Base-by-base conservation (phyloP, 2,329 filamentous ascomycete genomes). In the Curvularia hawaiiensis region DNA sequence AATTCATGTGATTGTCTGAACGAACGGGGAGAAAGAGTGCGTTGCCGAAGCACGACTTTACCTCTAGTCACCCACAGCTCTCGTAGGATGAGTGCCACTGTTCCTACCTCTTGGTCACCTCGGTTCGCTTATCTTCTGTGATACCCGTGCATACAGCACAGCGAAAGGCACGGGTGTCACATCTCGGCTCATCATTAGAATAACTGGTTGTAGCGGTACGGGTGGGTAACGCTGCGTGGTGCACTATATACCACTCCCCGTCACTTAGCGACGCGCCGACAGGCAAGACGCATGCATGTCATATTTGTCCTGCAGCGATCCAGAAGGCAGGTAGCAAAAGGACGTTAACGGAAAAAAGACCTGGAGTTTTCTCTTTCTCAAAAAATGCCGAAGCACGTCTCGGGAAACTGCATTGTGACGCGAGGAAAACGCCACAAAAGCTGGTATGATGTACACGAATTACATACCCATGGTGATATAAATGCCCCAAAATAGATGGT, bases 401-500 rank as follows among this genome's bases (percentile, higher is more conserved):
- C 48, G 55, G 60, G 58, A 58, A 24, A 52, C 41, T 65, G 55
- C 58, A 50, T 35, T 57, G 51, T 35, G 54, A 50, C 50, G 55
- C 54, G 35, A 47, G 60, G 14, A 8, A 38, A n/a, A 18, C 62
- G 60, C 52, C 59, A 69, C 61, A 67, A 65, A 7, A 2, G 16
- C 4, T 9, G 33, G 6, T 3, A 18, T 16, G 41, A 52, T 47
- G 43, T 22, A 54, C 46, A 50, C 35, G 41, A 48, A 45, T 46
- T 57, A 49, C 10, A 12, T 31, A 2, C 44, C 12, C 52, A 50
- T 56, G 28, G 38, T 35, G 33, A 35, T 6, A 35, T 3, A 6
- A 16, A 31, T 12, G 8, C 10, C 30, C 2, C 10, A 31, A 2
- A 31, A 31, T 3, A 16, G n/a, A 35, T 16, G 14, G n/a, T 12